These are phyloP conservation scores for Stagonosporopsis vannaccii DNA, from an alignment of 2,329 filamentous ascomycete species.

Conservation along the genomic window DNA sequence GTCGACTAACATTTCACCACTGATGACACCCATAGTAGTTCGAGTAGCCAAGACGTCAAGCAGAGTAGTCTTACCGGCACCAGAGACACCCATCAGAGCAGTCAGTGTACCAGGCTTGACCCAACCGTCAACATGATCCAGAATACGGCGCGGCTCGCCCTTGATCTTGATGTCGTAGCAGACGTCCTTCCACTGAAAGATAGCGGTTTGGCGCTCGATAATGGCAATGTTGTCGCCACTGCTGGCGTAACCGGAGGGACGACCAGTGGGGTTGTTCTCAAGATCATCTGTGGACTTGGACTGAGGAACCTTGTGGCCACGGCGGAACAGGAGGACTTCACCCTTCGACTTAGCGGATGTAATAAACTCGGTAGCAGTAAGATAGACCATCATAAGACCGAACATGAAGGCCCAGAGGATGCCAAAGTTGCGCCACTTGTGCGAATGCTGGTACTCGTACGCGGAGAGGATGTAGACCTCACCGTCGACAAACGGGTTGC, in stretches of 20 bases:
- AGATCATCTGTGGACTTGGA: slow-evolving; percentile 53
- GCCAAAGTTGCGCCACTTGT: slow-evolving; percentile 59
- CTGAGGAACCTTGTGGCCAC: slow-evolving; percentile 59
- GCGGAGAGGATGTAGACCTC: slow-evolving; percentile 47
- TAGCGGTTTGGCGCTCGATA: slow-evolving; percentile 71
- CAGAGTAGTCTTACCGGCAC: slow-evolving; percentile 93
- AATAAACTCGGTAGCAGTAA: slow-evolving; percentile 56
- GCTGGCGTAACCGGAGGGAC: slow-evolving; percentile 44
- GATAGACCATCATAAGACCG: slow-evolving; percentile 52
- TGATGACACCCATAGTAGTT: slow-evolving; percentile 87
- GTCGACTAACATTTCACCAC: slow-evolving; percentile 85
- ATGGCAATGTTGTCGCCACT: slow-evolving; percentile 53
- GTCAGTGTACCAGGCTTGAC: slow-evolving; percentile 88
- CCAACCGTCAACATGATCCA: slow-evolving; percentile 90
- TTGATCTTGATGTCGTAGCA: slow-evolving; percentile 85
- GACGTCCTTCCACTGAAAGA: slow-evolving; percentile 87
- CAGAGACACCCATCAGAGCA: slow-evolving; percentile 88
- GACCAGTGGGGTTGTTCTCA: slow-evolving; percentile 46
- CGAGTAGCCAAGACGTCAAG: slow-evolving; percentile 86
- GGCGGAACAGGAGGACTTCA: slow-evolving; percentile 59
- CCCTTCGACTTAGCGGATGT: slow-evolving; percentile 60
- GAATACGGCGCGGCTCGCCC: slow-evolving; percentile 73
- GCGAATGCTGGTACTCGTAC: slow-evolving; percentile 42
- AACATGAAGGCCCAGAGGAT: slow-evolving; percentile 57
- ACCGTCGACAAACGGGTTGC: slow-evolving; percentile 49